Base-by-base conservation (phyloP, 1,139 yeast species). In the Taiozyma sp. region DNA sequence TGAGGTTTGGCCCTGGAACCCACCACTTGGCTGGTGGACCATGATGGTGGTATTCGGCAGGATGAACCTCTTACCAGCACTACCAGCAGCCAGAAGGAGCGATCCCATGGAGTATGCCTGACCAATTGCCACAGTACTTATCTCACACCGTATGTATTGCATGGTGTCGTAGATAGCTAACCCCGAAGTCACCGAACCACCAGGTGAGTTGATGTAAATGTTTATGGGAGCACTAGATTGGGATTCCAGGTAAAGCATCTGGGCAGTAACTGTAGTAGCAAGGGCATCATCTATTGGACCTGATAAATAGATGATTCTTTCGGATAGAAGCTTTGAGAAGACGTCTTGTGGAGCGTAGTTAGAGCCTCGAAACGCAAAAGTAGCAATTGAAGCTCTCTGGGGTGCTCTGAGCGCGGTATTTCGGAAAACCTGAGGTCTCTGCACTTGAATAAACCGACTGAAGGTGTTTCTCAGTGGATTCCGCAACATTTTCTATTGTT, bases 41-140 rank as follows among this genome's bases (percentile, higher is more conserved):
- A 68, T 68, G 32, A 68, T 63, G 28, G 65, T 60, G 6, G 70
- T 63, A 43, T 68, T 63, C 19, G 71, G 71, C 24, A 67, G 49
- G 24, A 65, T 60, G 54, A 63, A 63, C 23, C 71, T 54, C 43
- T 59, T 57, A 2, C 68, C 68, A 24, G 52, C 51, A 9, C 57
- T 60, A 8, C 71, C 71, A 12, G 66, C 60, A 19, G 66, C 64
- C 10, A 68, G 50, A 28, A 68, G 54, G 24, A 67, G 49, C 4
- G 69, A 64, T 2, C 64, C 71, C 71, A 68, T 67, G 12, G 70
- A 65, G 32, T 67, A 67, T 4, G 70, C 70, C 49, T 67, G 67
- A 3, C 71, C 71, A 10, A 68, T 56, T 44, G 71, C 69, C 29
- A 68, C 65, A 2, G 71, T 68, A 9, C 67, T 64, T 8, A 68